Base-by-base conservation (phyloP, 371 early-diverging fungal species). In the Smittium culicis region DNA sequence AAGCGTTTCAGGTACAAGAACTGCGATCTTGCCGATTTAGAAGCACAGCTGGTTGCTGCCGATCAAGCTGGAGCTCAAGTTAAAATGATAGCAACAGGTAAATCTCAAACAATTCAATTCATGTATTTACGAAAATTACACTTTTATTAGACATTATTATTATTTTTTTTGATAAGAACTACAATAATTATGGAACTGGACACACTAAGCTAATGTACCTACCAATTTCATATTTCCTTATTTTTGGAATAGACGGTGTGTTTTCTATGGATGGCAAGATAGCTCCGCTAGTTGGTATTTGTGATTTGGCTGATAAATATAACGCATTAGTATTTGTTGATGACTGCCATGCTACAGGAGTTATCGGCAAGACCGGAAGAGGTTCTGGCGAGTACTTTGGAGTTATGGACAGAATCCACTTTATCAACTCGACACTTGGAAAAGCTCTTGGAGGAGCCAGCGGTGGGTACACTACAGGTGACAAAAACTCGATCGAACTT, bases 231-330 rank as follows among this genome's bases (percentile, higher is more conserved):
- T 33, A n/a, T n/a, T 63, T 24, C 24, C 32, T 31, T 34, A 34
- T 64, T 34, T 35, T 35, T n/a, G n/a, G n/a, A n/a, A 80, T 74
- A 1, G 85, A 85, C 64, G 85, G 85, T 59, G 85, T 85, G 34
- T 85, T 85, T 67, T 81, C 81, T 35, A 85, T 84, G 85, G 85
- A 85, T 65, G 85, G 85, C 63, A 77, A 77, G 27, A 80, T 85
- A 54, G 82, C 85, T 0, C 82, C 82, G 27, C 71, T 85, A 62
- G 74, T 76, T 58, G 75, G 80, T 34, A 83, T 85, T 68, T 82
- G 83, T 69, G 80, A 85, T 32, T 70, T 85, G 34, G 85, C 84
- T 20, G 83, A 84, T 66, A 79, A 81, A 70, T 82, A 85, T 69
- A 70, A 72, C 25, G 84, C 84, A 33, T 65, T 85, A 25, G 80